These are phyloP conservation scores for Suillus tomentosus DNA, from an alignment of 768 basidiomycete genomes.

Conservation along the genomic window DNA sequence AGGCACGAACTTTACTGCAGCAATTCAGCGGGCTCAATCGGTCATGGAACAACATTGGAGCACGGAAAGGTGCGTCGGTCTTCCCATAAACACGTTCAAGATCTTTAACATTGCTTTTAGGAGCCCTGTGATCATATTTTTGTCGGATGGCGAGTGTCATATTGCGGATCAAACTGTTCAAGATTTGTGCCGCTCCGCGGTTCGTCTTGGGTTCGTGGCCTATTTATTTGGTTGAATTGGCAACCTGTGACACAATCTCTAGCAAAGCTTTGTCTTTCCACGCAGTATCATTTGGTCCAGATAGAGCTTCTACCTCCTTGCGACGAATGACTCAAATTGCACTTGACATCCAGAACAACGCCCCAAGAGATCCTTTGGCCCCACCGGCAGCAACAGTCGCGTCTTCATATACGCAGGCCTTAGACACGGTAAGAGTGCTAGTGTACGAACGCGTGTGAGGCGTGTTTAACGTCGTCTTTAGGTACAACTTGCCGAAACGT, in stretches of 20 bases:
- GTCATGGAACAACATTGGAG: conserved; percentile 53
- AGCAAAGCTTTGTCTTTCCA: conserved; percentile 63
- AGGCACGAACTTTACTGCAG: conserved; percentile 47
- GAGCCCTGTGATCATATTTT: conserved; percentile 51
- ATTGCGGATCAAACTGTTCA: conserved; percentile 40
- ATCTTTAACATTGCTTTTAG: conserved; percentile 23
- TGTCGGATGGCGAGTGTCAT: conserved; percentile 53
- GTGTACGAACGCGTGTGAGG: neutral
- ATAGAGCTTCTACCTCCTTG: conserved; percentile 29
- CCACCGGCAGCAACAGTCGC: conserved; percentile 35
- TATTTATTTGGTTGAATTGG: neutral
- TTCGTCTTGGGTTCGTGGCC: conserved; percentile 44
- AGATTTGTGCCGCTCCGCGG: conserved; percentile 43
- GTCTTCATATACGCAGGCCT: conserved; percentile 52
- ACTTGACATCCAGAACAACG: conserved; percentile 44
- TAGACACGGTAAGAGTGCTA: conserved; percentile 47
- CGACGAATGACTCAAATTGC: conserved; percentile 58
- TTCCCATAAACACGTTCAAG: neutral
- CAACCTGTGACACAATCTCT: conserved; percentile 1
- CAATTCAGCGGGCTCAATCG: conserved; percentile 37
- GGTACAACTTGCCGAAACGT: conserved; percentile 58
- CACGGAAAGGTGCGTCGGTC: conserved; percentile 42
- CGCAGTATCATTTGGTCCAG: conserved; percentile 55
- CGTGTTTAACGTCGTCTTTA: conserved; percentile 21
- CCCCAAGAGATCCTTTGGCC: conserved; percentile 41